A percentile compares a stretch with the other conserved stretches of the same genome.
These are phyloP conservation scores for Phytophthora brassicae DNA, from an alignment of 352 stramenopile genomes.

Conservation along the genomic window DNA sequence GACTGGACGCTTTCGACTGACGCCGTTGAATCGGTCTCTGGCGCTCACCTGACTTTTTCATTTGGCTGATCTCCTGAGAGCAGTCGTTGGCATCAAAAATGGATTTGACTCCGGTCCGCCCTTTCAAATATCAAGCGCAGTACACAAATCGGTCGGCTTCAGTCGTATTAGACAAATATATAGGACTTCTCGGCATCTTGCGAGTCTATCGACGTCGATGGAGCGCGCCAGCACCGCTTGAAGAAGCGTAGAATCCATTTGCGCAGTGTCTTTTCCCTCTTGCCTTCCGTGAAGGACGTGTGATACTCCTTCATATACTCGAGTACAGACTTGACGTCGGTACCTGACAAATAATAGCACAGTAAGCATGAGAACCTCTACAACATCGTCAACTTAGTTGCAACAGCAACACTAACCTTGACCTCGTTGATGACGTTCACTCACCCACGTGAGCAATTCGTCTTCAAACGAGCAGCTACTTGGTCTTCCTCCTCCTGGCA, in stretches of 20 bases:
- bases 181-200: conserved; percentile 52
- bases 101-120: conserved; percentile 20
- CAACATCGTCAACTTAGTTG: not conserved
- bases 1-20: not conserved
- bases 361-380: not conserved
- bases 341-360: conserved; percentile 33
- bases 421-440: conserved; percentile 61
- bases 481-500: conserved; percentile 59
- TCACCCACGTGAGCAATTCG: conserved; percentile 74
- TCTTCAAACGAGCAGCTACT: conserved; percentile 79
- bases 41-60: conserved; percentile 9
- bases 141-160: conserved; percentile 4
- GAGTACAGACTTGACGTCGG: conserved; percentile 65
- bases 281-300: conserved; percentile 69
- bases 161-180: conserved; percentile 51
- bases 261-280: conserved; percentile 77
- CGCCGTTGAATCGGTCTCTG: not conserved
- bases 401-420: conserved; percentile 29
- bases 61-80: conserved; percentile 7
- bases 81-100: conserved; percentile 18
- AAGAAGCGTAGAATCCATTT: conserved; percentile 87
- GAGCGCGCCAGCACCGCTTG: conserved; percentile 64
- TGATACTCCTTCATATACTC: conserved; percentile 72
- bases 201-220: conserved; percentile 35
- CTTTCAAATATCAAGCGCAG: conserved; percentile 17